A percentile compares a stretch with the other conserved stretches of the same genome.
Conservation (phyloP, 179 eudicot genomes). For the Actinidia arguta region DNA sequence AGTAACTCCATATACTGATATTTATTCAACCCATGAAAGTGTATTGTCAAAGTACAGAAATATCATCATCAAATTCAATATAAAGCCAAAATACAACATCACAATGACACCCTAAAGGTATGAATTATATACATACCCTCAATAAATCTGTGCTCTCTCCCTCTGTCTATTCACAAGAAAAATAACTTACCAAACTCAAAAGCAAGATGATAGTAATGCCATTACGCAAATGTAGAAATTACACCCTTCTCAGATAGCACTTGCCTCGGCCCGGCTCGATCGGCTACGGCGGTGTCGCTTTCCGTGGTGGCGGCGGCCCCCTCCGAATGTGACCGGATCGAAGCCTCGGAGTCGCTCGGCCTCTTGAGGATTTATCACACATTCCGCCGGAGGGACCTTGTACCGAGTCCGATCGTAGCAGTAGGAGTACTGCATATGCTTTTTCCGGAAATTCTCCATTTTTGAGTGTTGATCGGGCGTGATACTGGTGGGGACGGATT, state of each 20-base stretch:
- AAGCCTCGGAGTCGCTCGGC: conserved; percentile 66
- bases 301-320: conserved; percentile 48
- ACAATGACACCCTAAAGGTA: conserved; percentile 5
- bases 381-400: conserved; percentile 67
- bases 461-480: conserved; percentile 49
- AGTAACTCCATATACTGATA: neutral
- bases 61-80: conserved; percentile 22
- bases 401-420: conserved; percentile 78
- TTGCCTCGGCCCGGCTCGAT: conserved; percentile 29
- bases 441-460: conserved; percentile 70
- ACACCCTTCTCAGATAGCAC: conserved; percentile 36
- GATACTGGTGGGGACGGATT: conserved; percentile 40
- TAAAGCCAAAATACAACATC: neutral
- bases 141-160: conserved; percentile 8
- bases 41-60: conserved; percentile 23
- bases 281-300: conserved; percentile 52
- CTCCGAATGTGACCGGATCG: conserved; percentile 81
- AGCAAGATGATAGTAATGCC: neutral
- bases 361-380: conserved; percentile 62
- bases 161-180: conserved; percentile 20
- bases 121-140: conserved; percentile 22
- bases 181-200: conserved; percentile 2
- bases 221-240: neutral
- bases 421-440: conserved; percentile 85
- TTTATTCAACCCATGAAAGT: conserved; percentile 12